A percentile compares a stretch with the other conserved stretches of the same genome.
Evolutionary conservation across 306 rosid species (phyloP).

Genomic region (Cicer arietinum): DNA sequence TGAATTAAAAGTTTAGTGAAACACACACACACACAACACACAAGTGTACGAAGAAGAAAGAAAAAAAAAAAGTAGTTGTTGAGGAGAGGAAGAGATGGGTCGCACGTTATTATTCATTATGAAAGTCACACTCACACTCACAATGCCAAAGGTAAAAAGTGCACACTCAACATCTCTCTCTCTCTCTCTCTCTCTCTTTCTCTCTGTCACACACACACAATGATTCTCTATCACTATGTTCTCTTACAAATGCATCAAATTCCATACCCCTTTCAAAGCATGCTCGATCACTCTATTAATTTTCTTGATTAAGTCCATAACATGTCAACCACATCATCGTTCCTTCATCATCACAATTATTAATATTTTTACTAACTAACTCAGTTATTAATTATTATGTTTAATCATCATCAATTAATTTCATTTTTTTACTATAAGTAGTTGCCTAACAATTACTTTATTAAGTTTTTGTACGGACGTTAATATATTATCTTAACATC

Average conservation of each 20-base stretch:
- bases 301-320: not conserved
- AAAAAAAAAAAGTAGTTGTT: not conserved
- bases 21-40: too few species aligned
- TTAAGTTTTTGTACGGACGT: too few species aligned
- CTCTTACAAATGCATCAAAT: conserved; percentile 30
- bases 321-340: too few species aligned
- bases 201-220: not conserved
- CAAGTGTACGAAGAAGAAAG: not conserved
- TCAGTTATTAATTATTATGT: too few species aligned
- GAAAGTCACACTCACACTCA: conserved; percentile 51
- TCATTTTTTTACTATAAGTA: too few species aligned
- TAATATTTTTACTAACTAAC: too few species aligned
- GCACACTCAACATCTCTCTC: conserved; percentile 32
- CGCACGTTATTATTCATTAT: conserved; percentile 60
- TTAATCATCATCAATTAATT: too few species aligned
- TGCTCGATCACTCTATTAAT: not conserved
- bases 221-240: not conserved
- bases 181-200: conserved; percentile 11
- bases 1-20: too few species aligned
- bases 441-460: too few species aligned
- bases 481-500: too few species aligned
- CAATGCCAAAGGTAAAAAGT: conserved; percentile 52
- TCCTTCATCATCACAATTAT: too few species aligned
- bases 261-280: conserved; percentile 35
- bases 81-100: conserved; percentile 36